Percentiles rank a stretch among this genome's conserved stretches.
Evolutionary conservation across 2,329 filamentous ascomycete species (phyloP).

Genomic region (Furcasterigmium sp.): DNA sequence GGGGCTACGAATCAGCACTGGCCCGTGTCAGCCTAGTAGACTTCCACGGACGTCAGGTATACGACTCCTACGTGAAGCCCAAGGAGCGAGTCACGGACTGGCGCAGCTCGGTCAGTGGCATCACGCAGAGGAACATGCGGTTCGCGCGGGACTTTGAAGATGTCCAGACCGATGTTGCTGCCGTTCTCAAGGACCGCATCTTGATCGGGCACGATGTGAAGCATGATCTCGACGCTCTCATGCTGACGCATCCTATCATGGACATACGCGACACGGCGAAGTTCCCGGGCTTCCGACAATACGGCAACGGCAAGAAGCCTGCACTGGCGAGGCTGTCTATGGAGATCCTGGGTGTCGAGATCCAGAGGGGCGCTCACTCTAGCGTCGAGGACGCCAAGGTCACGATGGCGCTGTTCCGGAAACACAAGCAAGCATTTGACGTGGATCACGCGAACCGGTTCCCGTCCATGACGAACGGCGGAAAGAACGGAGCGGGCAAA

Average conservation of each 20-base stretch:
- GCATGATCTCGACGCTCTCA: conserved; percentile 71
- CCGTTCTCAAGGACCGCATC: conserved; percentile 64
- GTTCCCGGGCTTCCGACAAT: conserved; percentile 67
- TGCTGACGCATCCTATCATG: conserved; percentile 70
- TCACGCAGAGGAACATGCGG: conserved; percentile 68
- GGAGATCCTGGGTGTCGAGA: conserved; percentile 54
- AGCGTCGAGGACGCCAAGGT: conserved; percentile 78
- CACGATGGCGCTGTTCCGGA: conserved; percentile 82
- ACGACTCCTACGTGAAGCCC: conserved; percentile 86
- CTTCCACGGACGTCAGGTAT: conserved; percentile 86
- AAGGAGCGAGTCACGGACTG: conserved; percentile 80
- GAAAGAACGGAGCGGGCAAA: conserved; percentile 21
- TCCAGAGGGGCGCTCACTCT: conserved; percentile 59
- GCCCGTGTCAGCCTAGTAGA: conserved; percentile 89
- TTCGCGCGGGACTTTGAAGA: conserved; percentile 66
- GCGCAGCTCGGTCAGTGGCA: conserved; percentile 81
- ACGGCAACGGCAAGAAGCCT: conserved; percentile 63
- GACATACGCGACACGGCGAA: conserved; percentile 83
- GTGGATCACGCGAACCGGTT: conserved; percentile 69
- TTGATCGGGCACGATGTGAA: conserved; percentile 80
- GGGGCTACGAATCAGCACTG: conserved; percentile 66
- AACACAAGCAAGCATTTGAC: conserved; percentile 82
- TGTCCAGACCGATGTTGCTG: conserved; percentile 68
- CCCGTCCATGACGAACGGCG: conserved; percentile 24
- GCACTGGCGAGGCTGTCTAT: conserved; percentile 54